Base-by-base conservation (phyloP, 1,139 yeast species). In the Zygoascus hellenicus region DNA sequence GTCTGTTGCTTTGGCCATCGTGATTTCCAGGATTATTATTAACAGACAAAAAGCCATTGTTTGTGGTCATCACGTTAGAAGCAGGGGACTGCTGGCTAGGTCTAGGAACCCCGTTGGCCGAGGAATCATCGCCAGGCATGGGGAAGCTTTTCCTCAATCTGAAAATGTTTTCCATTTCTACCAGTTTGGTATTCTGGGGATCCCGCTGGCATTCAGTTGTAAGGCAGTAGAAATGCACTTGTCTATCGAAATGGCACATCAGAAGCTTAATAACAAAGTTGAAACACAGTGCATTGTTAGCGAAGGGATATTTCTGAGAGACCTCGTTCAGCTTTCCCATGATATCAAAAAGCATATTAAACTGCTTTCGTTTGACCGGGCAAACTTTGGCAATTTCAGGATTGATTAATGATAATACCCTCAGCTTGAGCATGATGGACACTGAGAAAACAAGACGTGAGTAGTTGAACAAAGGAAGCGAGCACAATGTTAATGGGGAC, bases 401-500 rank as follows among this genome's bases (percentile, higher is more conserved):
- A 11, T 79, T 68, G 5, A 81, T 74, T 34, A 81, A 61, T 14
- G 77, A 73, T 47, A 80, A 65, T 54, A 75, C 80, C 33, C 88
- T 66, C 43, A 82, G 67, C 51, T 86, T 71, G 46, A 83, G 66
- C 13, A 83, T 65, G 71, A 81, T 77, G 9, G 88, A 86, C 0
- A 81, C 80, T 2, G 86, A 79, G 59, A 81, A 83, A 42, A 83
- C 75, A 46, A 85, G 67, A 55, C 95, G 69, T 1, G 88, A 74
- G 47, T 77, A 76, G 54, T 78, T 78, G 51, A 80, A 74, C 49
- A 83, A 67, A 2, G 95, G 95, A 44, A 80, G 68, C 2, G 73
- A 64, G 0, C 83, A 77, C 36, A 82, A 43, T 16, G 55, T 55
- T 15, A 47, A 50, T 1, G 47, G 48, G 9, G 49, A 39, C 16